phyloP scores from a whole-genome alignment of 768 basidiomycete species.

The Phylloporus sp. region DNA sequence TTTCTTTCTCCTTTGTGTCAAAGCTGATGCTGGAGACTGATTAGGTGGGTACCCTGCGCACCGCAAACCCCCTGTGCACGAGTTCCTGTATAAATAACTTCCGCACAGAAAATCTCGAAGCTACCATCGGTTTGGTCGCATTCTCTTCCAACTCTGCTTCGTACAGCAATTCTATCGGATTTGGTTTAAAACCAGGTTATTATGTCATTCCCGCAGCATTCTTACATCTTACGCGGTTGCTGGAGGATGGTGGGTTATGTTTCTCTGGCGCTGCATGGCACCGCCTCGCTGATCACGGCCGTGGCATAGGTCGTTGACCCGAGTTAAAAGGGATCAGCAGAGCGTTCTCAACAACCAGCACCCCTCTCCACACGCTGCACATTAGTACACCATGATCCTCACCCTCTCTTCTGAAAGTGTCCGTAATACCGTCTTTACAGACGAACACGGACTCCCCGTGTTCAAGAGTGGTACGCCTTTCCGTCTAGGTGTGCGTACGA shows the following conservation, averaged over 20 bases:
- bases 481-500: constrained; percentile 13
- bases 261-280: background rate
- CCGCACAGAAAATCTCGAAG: background rate
- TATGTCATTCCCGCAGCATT: background rate
- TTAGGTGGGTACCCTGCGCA: background rate
- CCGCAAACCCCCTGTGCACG: background rate
- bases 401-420: constrained; percentile 24
- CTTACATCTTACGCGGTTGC: no score
- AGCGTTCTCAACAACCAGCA: background rate
- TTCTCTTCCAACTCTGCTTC: background rate
- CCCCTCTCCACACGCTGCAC: background rate
- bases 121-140: background rate
- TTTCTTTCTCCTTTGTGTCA: background rate
- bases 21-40: background rate
- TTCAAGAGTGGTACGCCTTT: constrained; percentile 27
- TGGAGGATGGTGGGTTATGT: no score
- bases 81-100: background rate
- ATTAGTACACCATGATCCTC: constrained; percentile 19
- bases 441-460: constrained; percentile 23
- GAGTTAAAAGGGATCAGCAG: constrained; percentile 2
- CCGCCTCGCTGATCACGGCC: background rate
- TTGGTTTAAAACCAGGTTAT: background rate
- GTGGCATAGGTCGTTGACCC: background rate
- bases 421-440: constrained; percentile 26
- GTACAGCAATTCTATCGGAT: background rate